Conservation (phyloP, 257 asterid genomes). For the Forsythia viridissima region DNA sequence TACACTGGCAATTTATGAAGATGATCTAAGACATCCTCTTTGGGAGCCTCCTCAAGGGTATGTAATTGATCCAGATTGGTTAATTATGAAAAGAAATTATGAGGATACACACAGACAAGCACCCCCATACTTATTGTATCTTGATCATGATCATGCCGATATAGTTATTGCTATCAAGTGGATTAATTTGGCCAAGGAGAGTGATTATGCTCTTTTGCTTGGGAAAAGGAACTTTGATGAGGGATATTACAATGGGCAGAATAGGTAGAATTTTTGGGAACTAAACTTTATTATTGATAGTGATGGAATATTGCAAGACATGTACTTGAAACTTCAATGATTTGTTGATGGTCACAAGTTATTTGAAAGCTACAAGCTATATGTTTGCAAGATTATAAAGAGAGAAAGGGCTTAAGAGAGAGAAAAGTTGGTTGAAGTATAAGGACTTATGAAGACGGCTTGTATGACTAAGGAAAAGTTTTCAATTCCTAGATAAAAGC, state of each 20-base stretch:
- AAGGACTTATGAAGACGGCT: no score
- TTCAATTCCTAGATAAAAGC: no score
- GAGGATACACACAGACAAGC: constrained; percentile 54
- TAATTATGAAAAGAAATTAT: constrained; percentile 53
- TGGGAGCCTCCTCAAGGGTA: constrained; percentile 74
- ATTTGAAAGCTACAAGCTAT: no score
- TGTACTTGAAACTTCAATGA: no score
- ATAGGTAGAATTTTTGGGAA: no score
- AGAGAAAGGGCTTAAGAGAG: no score
- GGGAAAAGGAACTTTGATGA: constrained; percentile 69
- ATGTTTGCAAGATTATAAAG: no score
- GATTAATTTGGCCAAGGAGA: constrained; percentile 76
- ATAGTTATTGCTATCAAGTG: constrained; percentile 90
- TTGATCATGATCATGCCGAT: constrained; percentile 83
- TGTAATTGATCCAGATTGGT: constrained; percentile 59
- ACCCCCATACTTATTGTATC: constrained; percentile 72
- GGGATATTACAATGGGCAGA: constrained; percentile 73
- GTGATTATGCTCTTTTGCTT: constrained; percentile 73
- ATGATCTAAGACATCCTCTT: constrained; percentile 59
- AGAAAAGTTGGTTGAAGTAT: no score
- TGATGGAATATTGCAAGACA: no score
- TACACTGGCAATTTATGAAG: constrained; percentile 70
- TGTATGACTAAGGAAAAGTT: no score
- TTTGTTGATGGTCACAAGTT: no score
- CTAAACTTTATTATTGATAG: no score